Base-by-base conservation (phyloP, 2,329 filamentous ascomycete genomes). In the Claviceps citrina region DNA sequence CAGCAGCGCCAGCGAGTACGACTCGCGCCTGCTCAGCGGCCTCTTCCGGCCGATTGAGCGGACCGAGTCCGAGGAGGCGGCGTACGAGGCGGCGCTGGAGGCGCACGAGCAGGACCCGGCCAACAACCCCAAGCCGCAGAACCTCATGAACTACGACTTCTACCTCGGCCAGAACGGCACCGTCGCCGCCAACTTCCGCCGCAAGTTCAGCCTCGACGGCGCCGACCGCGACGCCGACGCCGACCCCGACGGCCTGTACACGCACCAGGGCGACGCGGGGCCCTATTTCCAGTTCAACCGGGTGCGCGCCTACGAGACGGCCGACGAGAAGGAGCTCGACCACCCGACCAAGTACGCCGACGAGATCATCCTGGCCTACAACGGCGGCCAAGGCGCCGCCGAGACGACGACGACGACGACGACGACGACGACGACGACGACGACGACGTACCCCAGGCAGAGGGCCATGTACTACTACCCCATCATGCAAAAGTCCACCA, bases 381-480 rank as follows among this genome's bases (percentile, higher is more conserved):
- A 73, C 48, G 68, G 75, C 45, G 69, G n/a, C n/a, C n/a, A n/a
- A n/a, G n/a, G n/a, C n/a, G n/a, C n/a, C n/a, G n/a, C n/a, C n/a
- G n/a, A n/a, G n/a, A n/a, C n/a, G n/a, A n/a, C n/a, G n/a, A n/a
- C n/a, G n/a, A n/a, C n/a, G n/a, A n/a, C n/a, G n/a, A n/a, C n/a
- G n/a, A n/a, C n/a, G n/a, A n/a, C n/a, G n/a, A n/a, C n/a, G n/a
- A n/a, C n/a, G n/a, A n/a, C n/a, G n/a, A n/a, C n/a, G n/a, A n/a
- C 71, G 45, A 67, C 58, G 19, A 51, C 59, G 36, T 64, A 68
- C 45, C 66, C 66, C 38, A 57, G 61, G 41, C 66, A 73, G 46
- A 73, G 72, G 54, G 76, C 68, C 6, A 72, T 70, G 10, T 80
- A 77, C 56, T 81, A 80, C 58, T 81, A 81, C 49, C 78, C 78